These are phyloP conservation scores for Exserohilum rostratum DNA, from an alignment of 2,329 filamentous ascomycete genomes.

Conservation along the genomic window DNA sequence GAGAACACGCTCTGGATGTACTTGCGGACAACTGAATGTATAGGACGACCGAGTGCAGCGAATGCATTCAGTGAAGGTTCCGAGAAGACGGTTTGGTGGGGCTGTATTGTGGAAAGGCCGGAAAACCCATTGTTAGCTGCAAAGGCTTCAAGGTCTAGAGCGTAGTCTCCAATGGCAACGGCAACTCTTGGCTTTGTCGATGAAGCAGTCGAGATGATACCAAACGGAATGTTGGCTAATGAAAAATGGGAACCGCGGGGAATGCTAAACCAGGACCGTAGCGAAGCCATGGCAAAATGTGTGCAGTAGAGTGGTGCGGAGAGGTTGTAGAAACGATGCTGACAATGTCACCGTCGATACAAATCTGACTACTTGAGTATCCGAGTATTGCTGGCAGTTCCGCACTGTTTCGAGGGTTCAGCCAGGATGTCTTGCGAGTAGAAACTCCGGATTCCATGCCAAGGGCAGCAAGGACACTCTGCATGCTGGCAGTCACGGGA, in stretches of 20 bases:
- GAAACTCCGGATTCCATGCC: not conserved
- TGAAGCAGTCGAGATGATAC: conserved; percentile 72
- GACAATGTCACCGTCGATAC: not conserved
- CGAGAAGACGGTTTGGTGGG: conserved; percentile 66
- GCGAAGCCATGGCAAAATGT: conserved; percentile 38
- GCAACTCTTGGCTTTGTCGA: conserved; percentile 66
- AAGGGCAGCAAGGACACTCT: not conserved
- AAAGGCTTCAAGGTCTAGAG: conserved; percentile 71
- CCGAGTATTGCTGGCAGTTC: not conserved
- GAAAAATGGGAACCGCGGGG: conserved; percentile 71
- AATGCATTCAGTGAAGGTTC: conserved; percentile 74
- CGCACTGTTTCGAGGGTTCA: not conserved
- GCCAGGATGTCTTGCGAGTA: not conserved
- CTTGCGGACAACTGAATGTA: conserved; percentile 71
- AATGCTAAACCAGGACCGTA: conserved; percentile 64
- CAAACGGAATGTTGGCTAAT: conserved; percentile 81
- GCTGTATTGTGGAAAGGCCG: conserved; percentile 61
- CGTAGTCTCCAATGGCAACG: conserved; percentile 74
- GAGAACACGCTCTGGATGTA: conserved; percentile 72
- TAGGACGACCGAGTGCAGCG: conserved; percentile 70
- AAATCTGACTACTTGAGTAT: not conserved
- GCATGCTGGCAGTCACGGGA: conserved; percentile 12
- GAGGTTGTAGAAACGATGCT: not conserved
- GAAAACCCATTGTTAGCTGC: conserved; percentile 65
- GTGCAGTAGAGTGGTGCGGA: not conserved